Evolutionary conservation across 2,329 filamentous ascomycete species (phyloP).

Genomic region (Colletotrichum tropicicola): DNA sequence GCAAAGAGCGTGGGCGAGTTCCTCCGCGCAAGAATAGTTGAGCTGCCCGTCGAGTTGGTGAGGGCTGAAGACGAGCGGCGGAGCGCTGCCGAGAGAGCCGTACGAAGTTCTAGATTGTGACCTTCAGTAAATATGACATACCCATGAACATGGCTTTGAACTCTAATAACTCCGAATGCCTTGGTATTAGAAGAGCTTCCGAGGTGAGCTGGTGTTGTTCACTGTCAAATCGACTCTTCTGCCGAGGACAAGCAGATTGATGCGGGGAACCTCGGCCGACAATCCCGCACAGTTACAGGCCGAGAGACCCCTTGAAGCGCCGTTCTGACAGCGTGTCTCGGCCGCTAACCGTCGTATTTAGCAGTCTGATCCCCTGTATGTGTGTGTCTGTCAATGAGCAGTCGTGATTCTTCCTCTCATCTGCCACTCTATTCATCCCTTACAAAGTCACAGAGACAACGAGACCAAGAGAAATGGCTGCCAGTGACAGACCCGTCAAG

Average conservation of each 20-base stretch:
- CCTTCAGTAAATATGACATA: background rate
- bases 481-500: slow-evolving; percentile 42
- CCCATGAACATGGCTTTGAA: background rate
- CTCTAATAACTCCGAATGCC: background rate
- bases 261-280: slow-evolving; percentile 2
- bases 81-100: background rate
- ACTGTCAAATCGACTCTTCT: background rate
- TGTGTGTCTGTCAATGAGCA: too few relatives aligned
- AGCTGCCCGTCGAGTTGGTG: slow-evolving; percentile 37
- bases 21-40: slow-evolving; percentile 42
- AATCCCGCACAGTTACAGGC: background rate
- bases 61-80: slow-evolving; percentile 32
- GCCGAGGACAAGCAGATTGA: background rate
- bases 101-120: background rate
- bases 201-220: background rate
- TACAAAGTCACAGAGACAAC: background rate
- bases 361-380: background rate
- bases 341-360: background rate
- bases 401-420: background rate
- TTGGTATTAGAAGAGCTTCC: background rate
- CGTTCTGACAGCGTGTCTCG: background rate
- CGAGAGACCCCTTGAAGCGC: background rate
- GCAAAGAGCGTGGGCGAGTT: slow-evolving; percentile 63
- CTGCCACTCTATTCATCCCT: background rate
- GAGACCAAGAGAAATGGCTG: slow-evolving; percentile 11